Conservation (phyloP, 768 basidiomycete genomes). For the Daedaleopsis nitida region DNA sequence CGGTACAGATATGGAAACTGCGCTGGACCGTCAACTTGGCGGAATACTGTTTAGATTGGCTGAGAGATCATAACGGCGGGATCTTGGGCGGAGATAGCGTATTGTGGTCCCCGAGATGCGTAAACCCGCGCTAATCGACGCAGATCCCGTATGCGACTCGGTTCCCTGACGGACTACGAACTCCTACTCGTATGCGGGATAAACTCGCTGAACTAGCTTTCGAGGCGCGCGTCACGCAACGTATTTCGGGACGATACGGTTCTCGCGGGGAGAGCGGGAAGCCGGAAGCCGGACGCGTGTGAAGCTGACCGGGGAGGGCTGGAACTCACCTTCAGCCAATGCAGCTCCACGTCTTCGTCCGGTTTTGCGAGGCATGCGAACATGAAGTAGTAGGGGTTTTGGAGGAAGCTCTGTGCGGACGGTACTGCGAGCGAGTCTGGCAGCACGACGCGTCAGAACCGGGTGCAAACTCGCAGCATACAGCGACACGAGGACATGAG, state of each 20-base stretch:
- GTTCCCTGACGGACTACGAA: too few species aligned
- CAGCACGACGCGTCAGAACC: not conserved
- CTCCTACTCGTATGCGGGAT: too few species aligned
- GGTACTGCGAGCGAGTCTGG: conserved; percentile 18
- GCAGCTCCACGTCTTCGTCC: conserved; percentile 86
- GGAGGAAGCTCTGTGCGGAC: conserved; percentile 62
- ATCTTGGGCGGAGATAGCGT: not conserved
- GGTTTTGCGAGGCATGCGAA: conserved; percentile 89
- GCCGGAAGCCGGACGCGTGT: not conserved
- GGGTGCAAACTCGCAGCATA: too few species aligned
- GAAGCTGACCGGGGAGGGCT: not conserved
- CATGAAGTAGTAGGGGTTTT: conserved; percentile 97
- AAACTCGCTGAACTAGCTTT: not conserved
- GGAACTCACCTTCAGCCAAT: conserved; percentile 73
- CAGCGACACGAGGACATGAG: too few species aligned
- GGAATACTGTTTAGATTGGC: not conserved
- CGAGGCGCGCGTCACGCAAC: too few species aligned
- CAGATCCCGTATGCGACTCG: not conserved
- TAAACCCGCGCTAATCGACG: not conserved
- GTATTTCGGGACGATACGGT: too few species aligned
- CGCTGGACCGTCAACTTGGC: not conserved
- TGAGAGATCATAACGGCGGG: not conserved
- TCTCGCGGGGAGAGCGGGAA: too few species aligned
- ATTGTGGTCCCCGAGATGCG: not conserved
- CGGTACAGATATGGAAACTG: not conserved